phyloP scores from a whole-genome alignment of 306 rosid species.

The Medicago ruthenica region DNA sequence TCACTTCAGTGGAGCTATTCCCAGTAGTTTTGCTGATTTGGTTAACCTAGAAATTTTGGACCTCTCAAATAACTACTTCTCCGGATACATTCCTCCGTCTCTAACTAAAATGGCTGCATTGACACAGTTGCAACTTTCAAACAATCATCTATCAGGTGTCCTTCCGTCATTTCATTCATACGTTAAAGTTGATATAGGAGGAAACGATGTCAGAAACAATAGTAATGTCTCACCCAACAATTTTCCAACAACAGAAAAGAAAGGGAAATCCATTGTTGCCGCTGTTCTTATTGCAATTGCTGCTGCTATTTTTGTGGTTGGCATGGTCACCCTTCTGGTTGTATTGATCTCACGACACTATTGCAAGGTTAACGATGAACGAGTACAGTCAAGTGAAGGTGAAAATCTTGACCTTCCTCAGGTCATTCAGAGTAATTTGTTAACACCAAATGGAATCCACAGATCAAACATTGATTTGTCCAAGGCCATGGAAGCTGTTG shows the following conservation, averaged over 20 bases:
- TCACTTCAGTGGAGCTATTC: constrained; percentile 63
- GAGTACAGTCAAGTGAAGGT: constrained; percentile 47
- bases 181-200: constrained; percentile 37
- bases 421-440: constrained; percentile 57
- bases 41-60: constrained; percentile 64
- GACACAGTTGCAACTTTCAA: constrained; percentile 58
- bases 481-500: constrained; percentile 75
- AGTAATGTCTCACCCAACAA: neutral
- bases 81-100: constrained; percentile 57
- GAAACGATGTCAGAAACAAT: neutral
- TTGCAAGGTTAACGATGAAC: constrained; percentile 56
- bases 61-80: constrained; percentile 75
- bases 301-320: constrained; percentile 55
- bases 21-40: constrained; percentile 41
- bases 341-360: constrained; percentile 52
- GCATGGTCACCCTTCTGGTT: constrained; percentile 47
- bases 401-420: constrained; percentile 56
- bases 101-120: constrained; percentile 46
- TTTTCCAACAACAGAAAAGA: constrained; percentile 14
- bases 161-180: constrained; percentile 28
- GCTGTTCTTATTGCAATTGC: constrained; percentile 57
- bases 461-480: constrained; percentile 74
- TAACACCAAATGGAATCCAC: constrained; percentile 74
- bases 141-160: constrained; percentile 66
- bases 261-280: constrained; percentile 45